A percentile compares a stretch with the other conserved stretches of the same genome.
phyloP scores from a whole-genome alignment of 768 basidiomycete genomes.

The Wakefieldia striispora region DNA sequence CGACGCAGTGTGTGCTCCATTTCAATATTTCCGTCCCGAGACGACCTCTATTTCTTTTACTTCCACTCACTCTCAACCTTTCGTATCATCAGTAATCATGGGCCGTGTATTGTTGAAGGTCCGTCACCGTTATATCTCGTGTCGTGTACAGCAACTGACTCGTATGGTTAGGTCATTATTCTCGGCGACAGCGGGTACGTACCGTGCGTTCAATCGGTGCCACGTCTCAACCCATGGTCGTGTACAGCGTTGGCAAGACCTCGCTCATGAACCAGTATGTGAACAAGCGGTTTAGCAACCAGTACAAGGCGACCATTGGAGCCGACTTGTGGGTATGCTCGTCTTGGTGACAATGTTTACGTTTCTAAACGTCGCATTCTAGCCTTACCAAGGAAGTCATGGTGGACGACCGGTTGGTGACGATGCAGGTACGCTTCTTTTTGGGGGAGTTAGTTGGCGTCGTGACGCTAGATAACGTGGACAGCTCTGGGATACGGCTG shows the following conservation, averaged over 20 bases:
- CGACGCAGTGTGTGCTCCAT: constrained; percentile 7
- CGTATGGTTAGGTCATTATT: constrained; percentile 80
- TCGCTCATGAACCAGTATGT: constrained; percentile 99
- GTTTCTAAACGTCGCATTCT: constrained; percentile 12
- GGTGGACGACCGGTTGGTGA: constrained; percentile 96
- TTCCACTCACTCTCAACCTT: background rate
- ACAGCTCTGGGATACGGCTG: constrained; percentile 99
- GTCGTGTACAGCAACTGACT: constrained; percentile 9
- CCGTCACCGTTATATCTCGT: constrained; percentile 5
- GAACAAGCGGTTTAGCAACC: constrained; percentile 98
- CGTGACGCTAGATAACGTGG: constrained; percentile 1
- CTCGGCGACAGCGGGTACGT: constrained; percentile 94
- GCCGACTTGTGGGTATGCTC: constrained; percentile 80
- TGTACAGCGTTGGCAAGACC: constrained; percentile 90
- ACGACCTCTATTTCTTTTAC: constrained; percentile 2
- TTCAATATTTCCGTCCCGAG: constrained; percentile 11
- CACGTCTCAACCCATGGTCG: constrained; percentile 7
- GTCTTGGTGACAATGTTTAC: constrained; percentile 6
- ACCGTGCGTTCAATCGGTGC: constrained; percentile 2
- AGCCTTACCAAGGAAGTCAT: constrained; percentile 98
- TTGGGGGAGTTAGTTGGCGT: background rate
- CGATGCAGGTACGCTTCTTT: constrained; percentile 80
- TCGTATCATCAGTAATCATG: constrained; percentile 41
- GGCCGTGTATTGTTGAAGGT: constrained; percentile 89
- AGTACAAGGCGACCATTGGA: constrained; percentile 99